phyloP scores from a whole-genome alignment of 176 grass and related monocot genomes.

The Zizania latifolia region DNA sequence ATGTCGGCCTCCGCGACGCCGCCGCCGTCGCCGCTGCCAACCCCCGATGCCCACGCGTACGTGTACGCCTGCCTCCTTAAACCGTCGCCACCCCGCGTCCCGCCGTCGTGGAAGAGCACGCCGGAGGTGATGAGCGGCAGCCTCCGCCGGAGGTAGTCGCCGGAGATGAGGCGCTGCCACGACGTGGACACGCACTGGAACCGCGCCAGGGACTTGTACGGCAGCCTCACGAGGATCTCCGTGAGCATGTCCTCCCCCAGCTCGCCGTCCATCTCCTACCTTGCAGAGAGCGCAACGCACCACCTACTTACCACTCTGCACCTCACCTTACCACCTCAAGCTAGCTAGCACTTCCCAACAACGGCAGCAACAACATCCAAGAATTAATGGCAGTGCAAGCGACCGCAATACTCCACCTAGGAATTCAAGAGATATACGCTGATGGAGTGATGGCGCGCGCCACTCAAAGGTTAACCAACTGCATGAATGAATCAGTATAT shows the following conservation, averaged over 20 bases:
- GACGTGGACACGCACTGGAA: slow-evolving; percentile 70
- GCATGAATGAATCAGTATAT: too few relatives aligned
- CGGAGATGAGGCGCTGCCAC: slow-evolving; percentile 60
- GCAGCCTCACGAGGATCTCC: slow-evolving; percentile 65
- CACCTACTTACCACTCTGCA: background rate
- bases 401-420: too few relatives aligned
- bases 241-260: slow-evolving; percentile 52
- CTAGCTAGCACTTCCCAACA: background rate
- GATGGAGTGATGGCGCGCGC: too few relatives aligned
- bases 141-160: slow-evolving; percentile 52
- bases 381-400: too few relatives aligned
- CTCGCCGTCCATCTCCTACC: slow-evolving; percentile 17
- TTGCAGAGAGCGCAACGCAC: background rate
- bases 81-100: background rate
- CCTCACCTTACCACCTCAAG: background rate
- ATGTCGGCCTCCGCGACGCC: slow-evolving; percentile 39
- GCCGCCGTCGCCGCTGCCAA: background rate
- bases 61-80: slow-evolving; percentile 36
- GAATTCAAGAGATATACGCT: background rate
- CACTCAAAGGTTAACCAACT: too few relatives aligned
- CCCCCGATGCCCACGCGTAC: slow-evolving; percentile 39
- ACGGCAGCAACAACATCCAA: background rate
- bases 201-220: slow-evolving; percentile 60
- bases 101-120: slow-evolving; percentile 51
- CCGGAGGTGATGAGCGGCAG: slow-evolving; percentile 66